Conservation (phyloP, 1,284 basidiomycete genomes). For the Stygiomarasmius scandens region DNA sequence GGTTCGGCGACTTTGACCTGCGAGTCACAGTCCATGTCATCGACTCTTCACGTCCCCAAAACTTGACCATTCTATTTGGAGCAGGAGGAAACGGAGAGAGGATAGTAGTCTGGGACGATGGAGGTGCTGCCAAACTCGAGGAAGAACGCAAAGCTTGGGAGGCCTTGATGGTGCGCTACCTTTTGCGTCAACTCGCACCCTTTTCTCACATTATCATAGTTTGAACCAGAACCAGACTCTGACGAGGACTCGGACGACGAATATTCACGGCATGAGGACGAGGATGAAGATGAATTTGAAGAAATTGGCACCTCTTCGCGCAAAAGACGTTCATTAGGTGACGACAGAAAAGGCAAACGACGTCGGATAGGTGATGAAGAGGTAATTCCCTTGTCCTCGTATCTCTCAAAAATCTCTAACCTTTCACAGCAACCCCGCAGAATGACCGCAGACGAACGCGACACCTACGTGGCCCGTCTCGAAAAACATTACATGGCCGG, state of each 20-base stretch:
- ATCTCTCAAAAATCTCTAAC: slow-evolving; percentile 3
- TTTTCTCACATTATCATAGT: too few relatives aligned
- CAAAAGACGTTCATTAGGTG: slow-evolving; percentile 59
- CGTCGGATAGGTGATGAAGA: slow-evolving; percentile 48
- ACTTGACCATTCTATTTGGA: slow-evolving; percentile 87
- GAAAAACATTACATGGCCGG: slow-evolving; percentile 87
- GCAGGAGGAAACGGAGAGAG: slow-evolving; percentile 69
- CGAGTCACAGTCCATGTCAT: slow-evolving; percentile 85
- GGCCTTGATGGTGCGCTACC: slow-evolving; percentile 67
- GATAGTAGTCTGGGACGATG: slow-evolving; percentile 90
- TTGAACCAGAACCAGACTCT: slow-evolving; percentile 72
- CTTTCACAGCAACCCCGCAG: slow-evolving; percentile 36
- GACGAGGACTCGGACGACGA: slow-evolving; percentile 56
- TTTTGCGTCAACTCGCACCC: too few relatives aligned
- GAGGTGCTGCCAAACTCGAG: slow-evolving; percentile 65
- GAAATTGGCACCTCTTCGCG: slow-evolving; percentile 44
- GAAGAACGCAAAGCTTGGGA: slow-evolving; percentile 79
- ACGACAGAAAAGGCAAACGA: slow-evolving; percentile 51
- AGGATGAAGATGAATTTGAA: slow-evolving; percentile 51
- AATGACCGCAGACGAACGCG: slow-evolving; percentile 72
- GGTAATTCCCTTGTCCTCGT: slow-evolving; percentile 15
- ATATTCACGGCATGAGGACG: slow-evolving; percentile 33
- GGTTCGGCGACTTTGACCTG: slow-evolving; percentile 72
- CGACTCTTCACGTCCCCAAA: slow-evolving; percentile 91
- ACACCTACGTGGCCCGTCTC: slow-evolving; percentile 62